Evolutionary conservation across 352 stramenopile species (phyloP).

Genomic region (Phytophthora syringae): DNA sequence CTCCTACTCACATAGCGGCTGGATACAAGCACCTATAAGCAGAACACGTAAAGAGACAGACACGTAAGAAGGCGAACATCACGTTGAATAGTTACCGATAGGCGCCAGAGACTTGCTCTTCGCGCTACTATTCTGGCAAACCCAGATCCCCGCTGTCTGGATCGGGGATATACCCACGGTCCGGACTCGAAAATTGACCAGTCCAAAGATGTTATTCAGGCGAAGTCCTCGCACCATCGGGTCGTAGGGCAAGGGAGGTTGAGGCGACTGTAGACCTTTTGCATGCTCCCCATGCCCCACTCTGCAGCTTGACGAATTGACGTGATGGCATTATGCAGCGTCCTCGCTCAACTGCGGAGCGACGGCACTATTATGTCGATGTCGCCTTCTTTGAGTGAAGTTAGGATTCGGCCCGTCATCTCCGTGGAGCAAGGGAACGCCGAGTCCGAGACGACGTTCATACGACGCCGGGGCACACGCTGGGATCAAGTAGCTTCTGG

Average conservation of each 20-base stretch:
- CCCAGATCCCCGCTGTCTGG: background rate
- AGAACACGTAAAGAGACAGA: no score
- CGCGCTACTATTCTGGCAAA: no score
- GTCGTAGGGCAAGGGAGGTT: background rate
- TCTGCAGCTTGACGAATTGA: background rate
- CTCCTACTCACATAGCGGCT: no score
- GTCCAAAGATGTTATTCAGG: background rate
- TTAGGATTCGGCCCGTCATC: background rate
- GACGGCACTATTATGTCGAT: background rate
- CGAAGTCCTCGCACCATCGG: background rate
- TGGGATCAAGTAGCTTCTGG: background rate
- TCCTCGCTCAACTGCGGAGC: background rate
- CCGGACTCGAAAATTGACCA: background rate
- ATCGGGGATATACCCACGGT: slow-evolving; percentile 13
- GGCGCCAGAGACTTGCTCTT: no score
- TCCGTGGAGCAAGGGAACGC: background rate
- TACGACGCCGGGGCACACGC: background rate
- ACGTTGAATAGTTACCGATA: no score
- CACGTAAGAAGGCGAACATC: no score
- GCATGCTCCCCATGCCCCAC: no score
- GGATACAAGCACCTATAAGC: no score
- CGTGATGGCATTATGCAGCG: slow-evolving; percentile 3
- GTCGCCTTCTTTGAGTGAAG: background rate
- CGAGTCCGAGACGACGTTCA: slow-evolving; percentile 1
- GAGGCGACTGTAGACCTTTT: background rate